Base-by-base conservation (phyloP, 768 basidiomycete species). In the Lentinula raphanica region DNA sequence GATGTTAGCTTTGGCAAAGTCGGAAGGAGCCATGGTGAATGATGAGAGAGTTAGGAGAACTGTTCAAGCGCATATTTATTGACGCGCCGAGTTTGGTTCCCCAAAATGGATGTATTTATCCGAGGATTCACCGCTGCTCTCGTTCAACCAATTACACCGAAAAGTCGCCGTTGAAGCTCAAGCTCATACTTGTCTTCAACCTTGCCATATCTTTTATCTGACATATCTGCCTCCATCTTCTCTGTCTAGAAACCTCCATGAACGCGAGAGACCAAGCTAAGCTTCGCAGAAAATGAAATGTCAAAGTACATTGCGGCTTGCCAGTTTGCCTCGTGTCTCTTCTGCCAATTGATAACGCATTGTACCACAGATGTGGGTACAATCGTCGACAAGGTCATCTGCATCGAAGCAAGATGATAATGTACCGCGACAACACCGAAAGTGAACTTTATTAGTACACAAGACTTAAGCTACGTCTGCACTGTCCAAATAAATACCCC, bases 1-100 rank as follows among this genome's bases (percentile, higher is more conserved):
- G 48, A 92, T 74, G 66, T 84, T 67, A 5, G 82, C 87, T 1
- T 79, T 79, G 3, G 84, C 82, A 63, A 91, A 88, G 66, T 86
- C 83, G 28, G 88, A 88, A 8, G 83, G 82, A 2, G 82, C 65
- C 88, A 90, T 90, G 25, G 40, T 7, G 15, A 39, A 28, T 5
- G 36, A 36, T 36, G 27, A n/a, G 23, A 15, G 21, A 35, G 19
- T 21, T 32, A 23, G 3, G 13, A 25, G 11, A 17, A 15, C 11
- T 8, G 32, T 25, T 15, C n/a, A 32, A 19, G 49, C 29, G 29
- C 29, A 12, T 49, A 49, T 49, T 9, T 49, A 49, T 28, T 49
- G 25, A 49, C 42, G 46, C 46, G 46, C 46, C 23, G 9, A 25
- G 38, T n/a, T 32, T 38, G 19, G 28, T 36, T 17, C 19, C 6